These are phyloP conservation scores for Cephaloascus fragrans DNA, from an alignment of 805 yeast genomes.

Conservation along the genomic window DNA sequence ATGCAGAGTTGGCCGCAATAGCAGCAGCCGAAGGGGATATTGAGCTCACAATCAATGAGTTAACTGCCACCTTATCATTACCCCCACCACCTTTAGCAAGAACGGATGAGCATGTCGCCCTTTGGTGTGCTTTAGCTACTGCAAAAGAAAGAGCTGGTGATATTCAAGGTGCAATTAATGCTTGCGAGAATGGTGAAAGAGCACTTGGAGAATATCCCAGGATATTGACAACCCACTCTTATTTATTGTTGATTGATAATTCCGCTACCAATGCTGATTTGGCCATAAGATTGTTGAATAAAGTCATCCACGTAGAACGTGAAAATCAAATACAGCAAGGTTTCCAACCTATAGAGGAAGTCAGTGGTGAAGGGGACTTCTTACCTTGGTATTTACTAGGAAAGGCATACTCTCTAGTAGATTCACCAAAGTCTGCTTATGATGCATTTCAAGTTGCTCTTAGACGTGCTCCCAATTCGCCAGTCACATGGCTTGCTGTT, in stretches of 20 bases:
- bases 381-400: conserved; percentile 51
- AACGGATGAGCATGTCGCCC: conserved; percentile 34
- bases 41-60: conserved; percentile 38
- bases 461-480: conserved; percentile 39
- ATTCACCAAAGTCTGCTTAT: conserved; percentile 41
- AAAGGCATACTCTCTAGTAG: conserved; percentile 35
- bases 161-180: conserved; percentile 35
- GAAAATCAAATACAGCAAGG: conserved; percentile 9
- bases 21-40: conserved; percentile 40
- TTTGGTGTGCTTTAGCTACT: conserved; percentile 45
- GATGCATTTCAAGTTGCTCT: conserved; percentile 46
- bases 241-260: conserved; percentile 29
- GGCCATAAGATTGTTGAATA: conserved; percentile 26
- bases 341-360: conserved; percentile 7
- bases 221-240: conserved; percentile 38
- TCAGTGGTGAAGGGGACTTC: conserved; percentile 32
- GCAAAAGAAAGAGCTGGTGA: conserved; percentile 43
- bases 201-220: conserved; percentile 35
- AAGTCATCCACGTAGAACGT: conserved; percentile 17
- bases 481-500: conserved; percentile 60
- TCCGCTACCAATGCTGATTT: conserved; percentile 16
- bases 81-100: conserved; percentile 38
- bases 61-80: conserved; percentile 38
- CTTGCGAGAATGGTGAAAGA: conserved; percentile 37
- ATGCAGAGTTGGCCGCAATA: conserved; percentile 47